A percentile compares a stretch with the other conserved stretches of the same genome.
These are phyloP conservation scores for Euptelea pleiosperma DNA, from an alignment of 164 flowering plant genomes.

Conservation along the genomic window DNA sequence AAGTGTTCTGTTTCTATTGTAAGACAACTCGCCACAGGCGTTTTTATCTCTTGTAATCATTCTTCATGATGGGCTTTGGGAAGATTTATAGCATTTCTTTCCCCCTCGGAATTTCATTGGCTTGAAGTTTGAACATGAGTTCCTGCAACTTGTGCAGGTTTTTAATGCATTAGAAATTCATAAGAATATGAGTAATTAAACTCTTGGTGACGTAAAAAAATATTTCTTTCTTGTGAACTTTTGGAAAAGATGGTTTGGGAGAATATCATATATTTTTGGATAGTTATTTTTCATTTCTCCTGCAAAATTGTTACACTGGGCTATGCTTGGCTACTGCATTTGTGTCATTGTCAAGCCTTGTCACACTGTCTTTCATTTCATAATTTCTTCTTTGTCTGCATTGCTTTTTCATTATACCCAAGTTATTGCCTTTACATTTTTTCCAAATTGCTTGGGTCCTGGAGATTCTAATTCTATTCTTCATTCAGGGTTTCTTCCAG, in stretches of 20 bases:
- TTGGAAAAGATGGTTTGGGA: constrained; percentile 10
- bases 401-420: background rate
- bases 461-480: constrained; percentile 68
- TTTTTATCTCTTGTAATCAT: constrained; percentile 62
- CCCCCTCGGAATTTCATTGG: constrained; percentile 4
- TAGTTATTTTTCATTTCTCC: constrained; percentile 11
- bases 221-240: constrained; percentile 12
- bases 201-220: constrained; percentile 2
- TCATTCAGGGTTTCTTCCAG: constrained; percentile 80
- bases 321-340: too few species aligned
- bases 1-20: constrained; percentile 87
- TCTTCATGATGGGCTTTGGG: constrained; percentile 46
- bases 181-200: background rate
- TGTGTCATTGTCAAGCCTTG: too few species aligned
- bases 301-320: too few species aligned
- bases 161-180: constrained; percentile 5
- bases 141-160: constrained; percentile 12
- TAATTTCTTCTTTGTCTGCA: too few species aligned
- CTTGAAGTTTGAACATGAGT: constrained; percentile 12
- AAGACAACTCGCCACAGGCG: constrained; percentile 93
- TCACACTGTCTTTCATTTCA: too few species aligned
- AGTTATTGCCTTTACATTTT: constrained; percentile 12
- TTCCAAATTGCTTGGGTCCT: constrained; percentile 28
- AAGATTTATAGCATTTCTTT: constrained; percentile 20
- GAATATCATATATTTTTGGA: background rate